Percentiles rank a stretch among this genome's conserved stretches.
Conservation (phyloP, 1,284 basidiomycete genomes). For the Somion occarium region DNA sequence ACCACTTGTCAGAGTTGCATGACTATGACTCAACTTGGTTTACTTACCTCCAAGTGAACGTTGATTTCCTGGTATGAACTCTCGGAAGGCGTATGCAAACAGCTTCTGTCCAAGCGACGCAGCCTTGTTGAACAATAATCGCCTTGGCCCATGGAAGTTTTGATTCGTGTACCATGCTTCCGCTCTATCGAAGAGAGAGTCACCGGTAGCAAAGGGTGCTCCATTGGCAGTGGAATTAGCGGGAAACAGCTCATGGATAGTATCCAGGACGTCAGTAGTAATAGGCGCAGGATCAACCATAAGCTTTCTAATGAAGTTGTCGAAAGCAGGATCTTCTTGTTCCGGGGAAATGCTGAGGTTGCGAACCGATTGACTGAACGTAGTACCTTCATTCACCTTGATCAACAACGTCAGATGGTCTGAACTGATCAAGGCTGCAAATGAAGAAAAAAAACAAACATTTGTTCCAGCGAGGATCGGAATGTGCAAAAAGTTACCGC, state of each 20-base stretch:
- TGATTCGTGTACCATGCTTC: slow-evolving; percentile 52
- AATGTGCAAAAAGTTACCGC: slow-evolving; percentile 48
- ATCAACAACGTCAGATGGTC: neutral
- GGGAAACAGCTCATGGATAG: slow-evolving; percentile 39
- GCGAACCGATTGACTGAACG: slow-evolving; percentile 35
- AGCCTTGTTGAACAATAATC: slow-evolving; percentile 44
- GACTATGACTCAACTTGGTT: neutral
- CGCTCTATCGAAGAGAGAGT: slow-evolving; percentile 52
- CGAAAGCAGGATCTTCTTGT: slow-evolving; percentile 37
- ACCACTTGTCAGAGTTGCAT: neutral
- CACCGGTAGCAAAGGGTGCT: slow-evolving; percentile 51
- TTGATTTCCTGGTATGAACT: slow-evolving; percentile 48
- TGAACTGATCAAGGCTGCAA: too few species aligned
- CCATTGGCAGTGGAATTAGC: slow-evolving; percentile 42
- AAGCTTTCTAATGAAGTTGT: slow-evolving; percentile 39
- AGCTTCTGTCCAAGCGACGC: slow-evolving; percentile 39
- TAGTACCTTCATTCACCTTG: slow-evolving; percentile 50
- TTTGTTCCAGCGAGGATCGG: slow-evolving; percentile 54
- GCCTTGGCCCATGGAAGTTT: slow-evolving; percentile 47
- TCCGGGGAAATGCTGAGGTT: slow-evolving; percentile 32
- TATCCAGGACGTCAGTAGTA: slow-evolving; percentile 33
- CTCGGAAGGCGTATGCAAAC: slow-evolving; percentile 51
- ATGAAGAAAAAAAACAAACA: slow-evolving; percentile 26
- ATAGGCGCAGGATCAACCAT: slow-evolving; percentile 47
- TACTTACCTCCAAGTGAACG: slow-evolving; percentile 34